Base-by-base conservation (phyloP, 139 green algal species). In the Chlorella sp. region DNA sequence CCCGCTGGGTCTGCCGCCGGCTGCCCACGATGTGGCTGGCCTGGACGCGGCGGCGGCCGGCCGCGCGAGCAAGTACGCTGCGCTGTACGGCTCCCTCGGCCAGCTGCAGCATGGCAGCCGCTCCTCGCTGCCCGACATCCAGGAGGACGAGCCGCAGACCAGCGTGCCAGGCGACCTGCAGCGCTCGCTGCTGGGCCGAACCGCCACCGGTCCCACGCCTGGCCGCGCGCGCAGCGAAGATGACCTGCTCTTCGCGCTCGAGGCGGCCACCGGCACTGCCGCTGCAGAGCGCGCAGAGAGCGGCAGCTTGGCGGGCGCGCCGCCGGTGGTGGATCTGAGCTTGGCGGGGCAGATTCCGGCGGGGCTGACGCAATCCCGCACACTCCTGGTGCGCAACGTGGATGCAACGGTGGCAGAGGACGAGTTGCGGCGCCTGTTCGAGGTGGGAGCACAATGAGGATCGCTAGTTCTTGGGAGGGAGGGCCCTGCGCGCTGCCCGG, bases 331-430 rank as follows among this genome's bases (percentile, higher is more conserved):
- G 8, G 76, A 77, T 41, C 67, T 71, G 7, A 46, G 51, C 23
- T 23, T 73, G 62, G 59, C 64, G 3, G 77, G 84, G 17, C 84
- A 93, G 70, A 67, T 91, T 70, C 84, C 87, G 29, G 64, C 71
- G 38, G 84, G 71, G 27, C 72, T 84, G 35, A 62, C 73, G 17
- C 87, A 93, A 4, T 93, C 89, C 1, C 88, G 94, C 61, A 93
- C 88, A 0, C 83, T 98, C 12, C 86, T 98, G 53, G 82, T 97
- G 29, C 78, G 88, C 33, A 92, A 93, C 61, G 76, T 95, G 8
- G 80, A 84, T 43, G 48, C 76, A 0, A 59, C 82, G 8, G 71
- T 84, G 7, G 67, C 62, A 1, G 88, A 94, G 29, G 87, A 89
- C 5, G 86, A 93, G 68, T 71, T 95, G 42, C 74, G 70, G 29